These are phyloP conservation scores for Blastomyces percursus DNA, from an alignment of 2,329 filamentous ascomycete species.

Conservation along the genomic window DNA sequence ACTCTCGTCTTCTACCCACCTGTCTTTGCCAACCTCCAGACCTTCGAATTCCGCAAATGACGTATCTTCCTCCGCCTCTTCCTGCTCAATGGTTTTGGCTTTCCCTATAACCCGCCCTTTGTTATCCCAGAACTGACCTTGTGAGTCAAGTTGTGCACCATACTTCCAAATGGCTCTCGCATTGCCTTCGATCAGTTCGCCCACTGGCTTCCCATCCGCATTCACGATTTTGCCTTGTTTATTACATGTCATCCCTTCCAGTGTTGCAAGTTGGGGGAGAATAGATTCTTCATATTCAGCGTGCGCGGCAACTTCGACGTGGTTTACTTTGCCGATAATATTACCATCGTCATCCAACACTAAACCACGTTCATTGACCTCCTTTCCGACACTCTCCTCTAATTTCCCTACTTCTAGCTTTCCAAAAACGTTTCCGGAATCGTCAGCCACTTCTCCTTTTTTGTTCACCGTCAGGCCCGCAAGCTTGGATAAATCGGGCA, in stretches of 20 bases:
- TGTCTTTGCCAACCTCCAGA: conserved; percentile 38
- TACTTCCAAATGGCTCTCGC: conserved; percentile 47
- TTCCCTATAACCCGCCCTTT: conserved; percentile 53
- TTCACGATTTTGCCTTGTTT: conserved; percentile 37
- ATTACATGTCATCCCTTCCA: conserved; percentile 34
- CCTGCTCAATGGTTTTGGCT: conserved; percentile 37
- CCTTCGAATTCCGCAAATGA: conserved; percentile 38
- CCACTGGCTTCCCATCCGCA: conserved; percentile 38
- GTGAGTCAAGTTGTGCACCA: conserved; percentile 39
- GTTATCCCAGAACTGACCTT: conserved; percentile 55
- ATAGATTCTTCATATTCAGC: conserved; percentile 19
- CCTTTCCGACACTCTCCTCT: conserved; percentile 22
- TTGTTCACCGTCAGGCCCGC: conserved; percentile 36
- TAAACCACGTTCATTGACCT: conserved; percentile 30
- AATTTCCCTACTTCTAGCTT: conserved; percentile 23
- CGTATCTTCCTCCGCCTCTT: conserved; percentile 27
- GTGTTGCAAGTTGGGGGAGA: conserved; percentile 25
- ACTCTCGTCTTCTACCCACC: conserved; percentile 40
- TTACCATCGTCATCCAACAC: conserved; percentile 40
- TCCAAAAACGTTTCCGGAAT: conserved; percentile 25
- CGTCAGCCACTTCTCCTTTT: conserved; percentile 29
- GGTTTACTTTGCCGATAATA: conserved; percentile 35
- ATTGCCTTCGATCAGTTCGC: conserved; percentile 51
- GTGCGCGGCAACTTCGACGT: conserved; percentile 31
- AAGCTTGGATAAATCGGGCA: conserved; percentile 20